Percentiles rank a stretch among this genome's conserved stretches.
Conservation (phyloP, 106 monocot species). For the Phalaenopsis equestris region DNA sequence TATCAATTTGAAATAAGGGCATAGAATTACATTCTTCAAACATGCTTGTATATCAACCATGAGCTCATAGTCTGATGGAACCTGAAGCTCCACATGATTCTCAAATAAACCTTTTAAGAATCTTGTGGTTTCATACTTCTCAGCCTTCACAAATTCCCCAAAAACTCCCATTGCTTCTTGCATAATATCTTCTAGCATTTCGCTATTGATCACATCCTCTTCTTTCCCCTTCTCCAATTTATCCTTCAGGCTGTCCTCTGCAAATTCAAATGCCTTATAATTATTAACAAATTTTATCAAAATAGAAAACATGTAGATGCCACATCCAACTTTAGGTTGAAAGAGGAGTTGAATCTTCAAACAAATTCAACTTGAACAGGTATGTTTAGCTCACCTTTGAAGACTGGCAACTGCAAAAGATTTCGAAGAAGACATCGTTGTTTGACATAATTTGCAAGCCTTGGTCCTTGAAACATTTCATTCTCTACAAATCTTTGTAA, state of each 20-base stretch:
- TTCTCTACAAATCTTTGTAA: constrained; percentile 70
- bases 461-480: constrained; percentile 69
- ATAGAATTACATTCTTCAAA: constrained; percentile 52
- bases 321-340: not conserved
- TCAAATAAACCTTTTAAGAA: constrained; percentile 42
- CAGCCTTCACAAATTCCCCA: constrained; percentile 80
- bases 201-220: constrained; percentile 23
- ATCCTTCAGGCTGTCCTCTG: constrained; percentile 72
- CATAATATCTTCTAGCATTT: constrained; percentile 60
- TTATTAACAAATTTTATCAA: not conserved
- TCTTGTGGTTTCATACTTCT: constrained; percentile 48
- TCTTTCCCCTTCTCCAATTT: constrained; percentile 38
- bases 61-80: constrained; percentile 45
- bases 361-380: not conserved
- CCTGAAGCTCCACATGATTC: constrained; percentile 50
- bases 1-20: not conserved
- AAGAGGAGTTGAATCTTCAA: too few species aligned
- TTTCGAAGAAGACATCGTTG: constrained; percentile 52
- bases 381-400: constrained; percentile 42
- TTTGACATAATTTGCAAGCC: constrained; percentile 68
- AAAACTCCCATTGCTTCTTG: constrained; percentile 57
- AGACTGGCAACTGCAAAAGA: constrained; percentile 76
- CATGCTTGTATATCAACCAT: constrained; percentile 37
- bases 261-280: not conserved
- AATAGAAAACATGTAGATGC: not conserved